These are phyloP conservation scores for Coffea eugenioides DNA, from an alignment of 257 asterid species.

Conservation along the genomic window DNA sequence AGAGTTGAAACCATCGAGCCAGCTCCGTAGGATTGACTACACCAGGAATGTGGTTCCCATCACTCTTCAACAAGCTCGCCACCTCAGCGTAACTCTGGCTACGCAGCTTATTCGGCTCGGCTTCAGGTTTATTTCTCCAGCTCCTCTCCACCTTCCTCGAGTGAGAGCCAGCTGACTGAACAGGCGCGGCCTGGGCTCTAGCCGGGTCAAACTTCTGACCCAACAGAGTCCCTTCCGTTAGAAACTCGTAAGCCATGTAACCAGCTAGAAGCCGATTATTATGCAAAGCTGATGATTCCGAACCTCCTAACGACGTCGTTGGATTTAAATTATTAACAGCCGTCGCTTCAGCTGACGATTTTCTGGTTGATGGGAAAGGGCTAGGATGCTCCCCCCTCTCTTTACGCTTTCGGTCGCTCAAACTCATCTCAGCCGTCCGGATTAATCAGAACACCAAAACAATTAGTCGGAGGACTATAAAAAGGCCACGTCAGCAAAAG, in stretches of 20 bases:
- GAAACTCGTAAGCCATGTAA: conserved; percentile 66
- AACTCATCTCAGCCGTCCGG: conserved; percentile 59
- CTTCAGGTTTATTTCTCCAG: conserved; percentile 14
- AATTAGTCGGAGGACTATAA: too few relatives aligned
- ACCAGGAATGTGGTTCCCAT: conserved; percentile 66
- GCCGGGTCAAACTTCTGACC: conserved; percentile 60
- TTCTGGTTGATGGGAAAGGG: conserved; percentile 11
- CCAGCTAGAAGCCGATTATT: conserved; percentile 66
- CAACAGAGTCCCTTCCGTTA: conserved; percentile 48
- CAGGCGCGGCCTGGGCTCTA: conserved; percentile 42
- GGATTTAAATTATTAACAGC: conserved; percentile 25
- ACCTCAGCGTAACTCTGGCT: conserved; percentile 51
- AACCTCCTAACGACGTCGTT: conserved; percentile 31
- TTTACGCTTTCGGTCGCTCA: conserved; percentile 56
- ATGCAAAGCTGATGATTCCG: conserved; percentile 24
- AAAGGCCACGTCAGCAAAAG: too few relatives aligned
- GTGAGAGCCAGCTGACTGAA: neutral
- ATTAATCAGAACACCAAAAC: neutral
- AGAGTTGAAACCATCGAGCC: conserved; percentile 69
- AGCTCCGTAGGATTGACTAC: conserved; percentile 70
- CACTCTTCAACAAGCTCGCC: conserved; percentile 52
- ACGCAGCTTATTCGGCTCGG: conserved; percentile 9
- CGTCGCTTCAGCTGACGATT: conserved; percentile 37
- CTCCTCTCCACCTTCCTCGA: neutral
- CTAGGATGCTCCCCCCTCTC: conserved; percentile 40